A percentile compares a stretch with the other conserved stretches of the same genome.
Conservation (phyloP, 208 protist species). For the Vickermania spadyakhi region DNA sequence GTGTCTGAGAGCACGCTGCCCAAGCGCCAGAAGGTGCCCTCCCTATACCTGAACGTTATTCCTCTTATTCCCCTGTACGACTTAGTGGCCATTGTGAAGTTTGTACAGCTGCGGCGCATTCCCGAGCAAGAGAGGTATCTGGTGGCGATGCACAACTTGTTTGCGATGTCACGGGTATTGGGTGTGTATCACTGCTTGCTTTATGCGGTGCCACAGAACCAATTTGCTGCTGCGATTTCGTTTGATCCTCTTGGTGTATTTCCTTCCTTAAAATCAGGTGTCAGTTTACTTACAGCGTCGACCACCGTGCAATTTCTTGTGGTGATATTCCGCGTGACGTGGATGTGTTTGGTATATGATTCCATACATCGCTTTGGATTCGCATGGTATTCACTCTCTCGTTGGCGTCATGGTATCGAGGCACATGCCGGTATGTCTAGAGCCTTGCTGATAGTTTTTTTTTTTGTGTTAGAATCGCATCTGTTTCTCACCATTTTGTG, state of each 20-base stretch:
- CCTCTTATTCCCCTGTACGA: constrained; percentile 68
- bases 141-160: constrained; percentile 42
- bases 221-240: constrained; percentile 7
- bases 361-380: constrained; percentile 64
- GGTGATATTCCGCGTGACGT: constrained; percentile 32
- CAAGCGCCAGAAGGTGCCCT: constrained; percentile 20
- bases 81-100: constrained; percentile 36
- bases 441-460: constrained; percentile 27
- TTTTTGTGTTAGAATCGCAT: constrained; percentile 52
- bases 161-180: constrained; percentile 38
- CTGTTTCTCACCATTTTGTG: constrained; percentile 28
- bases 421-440: constrained; percentile 23
- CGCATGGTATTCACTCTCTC: constrained; percentile 47
- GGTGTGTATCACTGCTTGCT: constrained; percentile 35
- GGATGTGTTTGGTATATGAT: constrained; percentile 35
- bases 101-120: constrained; percentile 15
- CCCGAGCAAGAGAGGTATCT: constrained; percentile 17
- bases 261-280: constrained; percentile 19
- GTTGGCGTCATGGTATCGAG: constrained; percentile 17
- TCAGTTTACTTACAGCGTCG: constrained; percentile 20
- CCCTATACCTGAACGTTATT: constrained; percentile 48
- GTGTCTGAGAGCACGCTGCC: constrained; percentile 39
- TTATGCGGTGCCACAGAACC: constrained; percentile 56
- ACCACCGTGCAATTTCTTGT: constrained; percentile 27
- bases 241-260: constrained; percentile 7